Conservation (phyloP, 2,329 filamentous ascomycete genomes). For the Colletotrichum eremochloae region DNA sequence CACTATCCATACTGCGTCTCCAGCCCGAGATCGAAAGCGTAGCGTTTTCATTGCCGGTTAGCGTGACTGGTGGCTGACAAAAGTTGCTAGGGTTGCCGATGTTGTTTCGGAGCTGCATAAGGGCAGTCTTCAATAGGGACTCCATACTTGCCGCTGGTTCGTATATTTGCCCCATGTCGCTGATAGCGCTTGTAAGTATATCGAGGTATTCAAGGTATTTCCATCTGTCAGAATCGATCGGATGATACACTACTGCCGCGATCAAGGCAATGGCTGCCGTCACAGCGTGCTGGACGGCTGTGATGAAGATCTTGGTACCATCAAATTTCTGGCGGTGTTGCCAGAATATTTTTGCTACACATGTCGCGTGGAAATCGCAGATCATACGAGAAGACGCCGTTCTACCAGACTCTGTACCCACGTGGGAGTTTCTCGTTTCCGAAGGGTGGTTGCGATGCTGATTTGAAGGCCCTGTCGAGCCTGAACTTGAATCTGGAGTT, state of each 20-base stretch:
- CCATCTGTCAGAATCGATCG: slow-evolving; percentile 53
- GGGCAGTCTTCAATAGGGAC: slow-evolving; percentile 64
- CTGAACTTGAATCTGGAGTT: slow-evolving; percentile 47
- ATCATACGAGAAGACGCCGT: slow-evolving; percentile 63
- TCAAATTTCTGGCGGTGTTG: slow-evolving; percentile 67
- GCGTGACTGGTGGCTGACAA: slow-evolving; percentile 12
- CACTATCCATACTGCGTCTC: slow-evolving; percentile 32
- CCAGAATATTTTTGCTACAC: slow-evolving; percentile 67
- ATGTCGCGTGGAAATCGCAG: slow-evolving; percentile 67
- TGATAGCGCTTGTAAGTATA: slow-evolving; percentile 63
- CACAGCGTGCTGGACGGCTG: slow-evolving; percentile 66
- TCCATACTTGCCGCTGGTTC: slow-evolving; percentile 68
- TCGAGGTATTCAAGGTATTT: slow-evolving; percentile 63
- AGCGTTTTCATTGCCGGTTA: slow-evolving; percentile 10
- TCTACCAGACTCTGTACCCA: slow-evolving; percentile 56
- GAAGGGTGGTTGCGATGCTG: slow-evolving; percentile 45
- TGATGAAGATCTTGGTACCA: slow-evolving; percentile 63
- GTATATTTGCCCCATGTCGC: slow-evolving; percentile 66
- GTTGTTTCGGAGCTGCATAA: slow-evolving; percentile 59
- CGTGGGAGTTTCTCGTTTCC: slow-evolving; percentile 51
- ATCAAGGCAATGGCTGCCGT: slow-evolving; percentile 68
- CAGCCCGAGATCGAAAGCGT: slow-evolving; percentile 18
- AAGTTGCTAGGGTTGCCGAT: background rate
- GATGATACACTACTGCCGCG: slow-evolving; percentile 59
- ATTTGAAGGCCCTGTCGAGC: slow-evolving; percentile 10